These are phyloP conservation scores for Podospora pseudocomata DNA, from an alignment of 495 filamentous ascomycete species.

Conservation along the genomic window DNA sequence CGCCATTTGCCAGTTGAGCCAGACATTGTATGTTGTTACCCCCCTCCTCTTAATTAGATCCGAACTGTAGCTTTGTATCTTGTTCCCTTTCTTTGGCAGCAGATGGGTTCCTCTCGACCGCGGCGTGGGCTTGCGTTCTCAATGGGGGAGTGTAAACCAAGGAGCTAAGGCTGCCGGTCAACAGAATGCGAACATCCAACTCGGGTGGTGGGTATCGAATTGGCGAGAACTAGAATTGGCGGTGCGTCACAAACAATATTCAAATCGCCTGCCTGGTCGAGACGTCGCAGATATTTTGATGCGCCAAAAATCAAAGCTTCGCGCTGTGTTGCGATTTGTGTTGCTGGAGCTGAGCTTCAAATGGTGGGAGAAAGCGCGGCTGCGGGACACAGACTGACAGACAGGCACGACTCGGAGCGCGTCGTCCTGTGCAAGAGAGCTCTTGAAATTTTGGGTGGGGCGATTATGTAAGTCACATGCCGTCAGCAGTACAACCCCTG, in stretches of 20 bases:
- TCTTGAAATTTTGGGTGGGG: not conserved
- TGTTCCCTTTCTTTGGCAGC: not conserved
- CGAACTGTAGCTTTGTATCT: not conserved
- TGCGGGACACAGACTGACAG: not conserved
- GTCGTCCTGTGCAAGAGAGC: not conserved
- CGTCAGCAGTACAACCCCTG: no score
- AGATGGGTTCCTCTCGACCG: not conserved
- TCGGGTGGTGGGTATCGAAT: not conserved
- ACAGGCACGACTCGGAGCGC: not conserved
- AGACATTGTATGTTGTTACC: slow-evolving; percentile 33
- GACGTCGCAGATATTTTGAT: not conserved
- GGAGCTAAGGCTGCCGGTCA: not conserved
- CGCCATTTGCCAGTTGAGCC: slow-evolving; percentile 48
- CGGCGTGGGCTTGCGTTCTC: not conserved
- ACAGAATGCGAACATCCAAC: not conserved
- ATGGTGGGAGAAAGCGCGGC: not conserved
- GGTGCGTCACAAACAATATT: not conserved
- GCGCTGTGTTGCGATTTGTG: not conserved
- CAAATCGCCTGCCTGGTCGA: not conserved
- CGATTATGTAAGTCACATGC: not conserved
- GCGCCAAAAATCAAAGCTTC: not conserved
- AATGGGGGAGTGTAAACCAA: not conserved
- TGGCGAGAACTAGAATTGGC: not conserved
- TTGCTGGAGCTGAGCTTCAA: not conserved
- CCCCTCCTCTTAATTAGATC: not conserved